These are phyloP conservation scores for Sphaerobolus stellatus DNA, from an alignment of 1,284 basidiomycete species.

Conservation along the genomic window DNA sequence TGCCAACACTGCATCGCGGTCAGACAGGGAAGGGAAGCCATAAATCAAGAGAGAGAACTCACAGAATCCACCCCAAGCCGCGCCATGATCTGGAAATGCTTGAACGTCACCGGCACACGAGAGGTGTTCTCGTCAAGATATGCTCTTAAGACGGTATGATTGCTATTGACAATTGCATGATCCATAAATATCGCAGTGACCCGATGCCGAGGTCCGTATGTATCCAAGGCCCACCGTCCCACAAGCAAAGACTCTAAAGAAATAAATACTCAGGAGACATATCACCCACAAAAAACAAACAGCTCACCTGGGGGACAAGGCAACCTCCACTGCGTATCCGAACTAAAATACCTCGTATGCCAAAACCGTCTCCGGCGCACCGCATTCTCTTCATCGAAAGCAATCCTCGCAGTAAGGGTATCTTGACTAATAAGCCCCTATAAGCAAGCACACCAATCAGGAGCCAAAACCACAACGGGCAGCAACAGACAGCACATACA, in stretches of 20 bases:
- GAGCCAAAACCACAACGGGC: neutral
- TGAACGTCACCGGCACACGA: conserved; percentile 64
- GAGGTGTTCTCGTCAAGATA: conserved; percentile 25
- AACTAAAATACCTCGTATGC: conserved; percentile 26
- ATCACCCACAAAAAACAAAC: neutral
- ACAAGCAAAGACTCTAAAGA: conserved; percentile 53
- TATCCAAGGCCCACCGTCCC: conserved; percentile 55
- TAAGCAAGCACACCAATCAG: neutral
- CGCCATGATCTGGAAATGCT: conserved; percentile 71
- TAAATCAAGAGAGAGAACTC: conserved; percentile 26
- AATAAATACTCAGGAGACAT: conserved; percentile 3
- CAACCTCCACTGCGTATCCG: conserved; percentile 43
- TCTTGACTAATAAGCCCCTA: conserved; percentile 67
- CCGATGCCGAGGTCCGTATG: conserved; percentile 53
- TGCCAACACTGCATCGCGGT: conserved; percentile 41
- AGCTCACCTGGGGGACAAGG: conserved; percentile 54
- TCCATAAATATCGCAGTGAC: conserved; percentile 67
- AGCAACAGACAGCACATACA: conserved; percentile 25
- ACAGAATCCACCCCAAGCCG: conserved; percentile 59
- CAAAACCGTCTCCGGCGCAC: conserved; percentile 54
- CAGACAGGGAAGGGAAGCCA: conserved; percentile 6
- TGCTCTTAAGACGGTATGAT: conserved; percentile 27
- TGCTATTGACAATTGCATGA: conserved; percentile 67
- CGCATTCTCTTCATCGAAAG: conserved; percentile 65
- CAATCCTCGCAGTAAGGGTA: conserved; percentile 63